Percentiles rank a stretch among this genome's conserved stretches.
These are phyloP conservation scores for Aspergillus alliaceus DNA, from an alignment of 2,329 filamentous ascomycete genomes.

Conservation along the genomic window DNA sequence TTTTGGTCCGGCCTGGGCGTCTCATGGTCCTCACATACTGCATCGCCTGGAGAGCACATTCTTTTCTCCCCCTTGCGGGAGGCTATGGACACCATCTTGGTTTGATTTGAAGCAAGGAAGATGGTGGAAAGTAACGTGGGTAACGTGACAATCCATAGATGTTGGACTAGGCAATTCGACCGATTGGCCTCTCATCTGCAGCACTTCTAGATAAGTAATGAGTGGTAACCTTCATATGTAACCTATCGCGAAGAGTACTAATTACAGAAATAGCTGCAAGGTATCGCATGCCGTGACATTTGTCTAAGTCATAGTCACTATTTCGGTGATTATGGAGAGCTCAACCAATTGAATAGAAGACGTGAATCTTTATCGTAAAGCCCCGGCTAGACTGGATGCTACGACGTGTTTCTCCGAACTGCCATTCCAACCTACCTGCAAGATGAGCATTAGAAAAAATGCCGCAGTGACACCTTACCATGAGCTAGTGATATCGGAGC, in stretches of 20 bases:
- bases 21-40: not conserved
- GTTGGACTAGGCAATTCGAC: not conserved
- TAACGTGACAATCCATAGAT: not conserved
- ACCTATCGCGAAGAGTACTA: not conserved
- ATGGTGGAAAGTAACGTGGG: not conserved
- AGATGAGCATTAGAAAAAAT: not conserved
- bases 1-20: not conserved
- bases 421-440: not conserved
- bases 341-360: not conserved
- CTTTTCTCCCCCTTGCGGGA: not conserved
- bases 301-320: not conserved
- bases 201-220: not conserved
- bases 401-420: not conserved
- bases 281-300: not conserved
- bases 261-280: not conserved
- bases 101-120: not conserved
- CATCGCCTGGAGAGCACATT: not conserved
- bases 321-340: not conserved
- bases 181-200: not conserved
- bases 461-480: conserved; percentile 1
- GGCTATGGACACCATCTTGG: not conserved
- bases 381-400: not conserved
- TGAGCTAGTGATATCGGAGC: not conserved
- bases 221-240: not conserved
- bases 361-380: not conserved